Evolutionary conservation across 208 protist species (phyloP), one percentile per base, ranked within the genome.

Genomic region (Borovskyia barvae): DNA sequence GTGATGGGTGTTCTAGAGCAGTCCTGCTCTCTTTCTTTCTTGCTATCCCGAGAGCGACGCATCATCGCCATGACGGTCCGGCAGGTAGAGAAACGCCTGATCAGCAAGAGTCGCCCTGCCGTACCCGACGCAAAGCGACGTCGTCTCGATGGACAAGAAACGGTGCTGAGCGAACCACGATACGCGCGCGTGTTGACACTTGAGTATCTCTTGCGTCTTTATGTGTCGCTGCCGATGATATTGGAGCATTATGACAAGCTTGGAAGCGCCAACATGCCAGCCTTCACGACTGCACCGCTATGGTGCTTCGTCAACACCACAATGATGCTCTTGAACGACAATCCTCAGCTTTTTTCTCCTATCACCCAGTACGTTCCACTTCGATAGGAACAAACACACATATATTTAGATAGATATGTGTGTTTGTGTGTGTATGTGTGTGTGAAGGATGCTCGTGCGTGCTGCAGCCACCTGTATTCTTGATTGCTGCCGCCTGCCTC

Each of bases 221-320:
- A 86, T 48, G 49, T 92, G 19, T 77, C 84, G 9, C 56, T 94
- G 14, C 87, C 87, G 15, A 72, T 69, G 28, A 77, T 94, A 28
- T 41, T 94, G 1, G 77, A 76, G 20, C 87, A 94, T 59, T 94
- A 94, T 66, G 75, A 92, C 71, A 87, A 82, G 26, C 67, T 94
- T 2, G 74, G 84, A 22, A 84, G 74, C n/a, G 65, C 56, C 19
- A 24, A 54, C 4, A 85, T 92, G 63, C 87, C 87, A 0, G 15
- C 47, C 14, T 79, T 72, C 56, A 79, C 80, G 14, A 72, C 80
- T 20, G 58, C 73, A 28, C 79, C 82, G 1, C 63, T 94, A 17
- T 91, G 80, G 75, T 61, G 65, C 48, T 89, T 90, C 40, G 73
- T 87, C 15, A 83, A 85, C 40, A 63, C 58, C 14, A 66, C 78